phyloP scores from a whole-genome alignment of 495 filamentous ascomycete species.

The Neurospora cerealis region DNA sequence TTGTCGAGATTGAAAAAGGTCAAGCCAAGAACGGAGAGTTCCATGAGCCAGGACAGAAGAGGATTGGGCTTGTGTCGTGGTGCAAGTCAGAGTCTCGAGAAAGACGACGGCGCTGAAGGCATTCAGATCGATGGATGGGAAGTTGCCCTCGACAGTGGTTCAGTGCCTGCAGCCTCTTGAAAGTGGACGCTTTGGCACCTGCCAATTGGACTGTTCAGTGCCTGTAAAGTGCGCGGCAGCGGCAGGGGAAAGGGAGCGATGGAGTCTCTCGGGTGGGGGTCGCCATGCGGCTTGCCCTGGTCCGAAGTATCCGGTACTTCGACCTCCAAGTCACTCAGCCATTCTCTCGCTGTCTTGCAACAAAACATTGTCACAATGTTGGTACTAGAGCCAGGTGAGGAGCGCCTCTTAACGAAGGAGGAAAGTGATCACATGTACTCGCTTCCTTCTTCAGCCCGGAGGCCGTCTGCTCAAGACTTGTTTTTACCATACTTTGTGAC shows the following conservation, averaged over 20 bases:
- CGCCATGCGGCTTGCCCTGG: background rate
- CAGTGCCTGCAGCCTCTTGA: background rate
- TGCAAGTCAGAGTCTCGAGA: background rate
- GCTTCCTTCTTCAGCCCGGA: background rate
- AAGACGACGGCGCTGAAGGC: background rate
- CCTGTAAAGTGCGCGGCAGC: background rate
- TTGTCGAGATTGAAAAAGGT: background rate
- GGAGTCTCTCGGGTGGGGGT: background rate
- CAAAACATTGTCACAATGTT: background rate
- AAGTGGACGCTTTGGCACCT: background rate
- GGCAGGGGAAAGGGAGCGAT: background rate
- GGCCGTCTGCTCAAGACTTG: background rate
- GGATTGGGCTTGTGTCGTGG: background rate
- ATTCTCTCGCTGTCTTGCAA: background rate
- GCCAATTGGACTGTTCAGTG: background rate
- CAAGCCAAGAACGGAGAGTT: background rate
- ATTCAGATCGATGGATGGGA: background rate
- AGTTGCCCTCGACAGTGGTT: background rate
- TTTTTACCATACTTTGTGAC: background rate
- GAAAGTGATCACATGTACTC: background rate
- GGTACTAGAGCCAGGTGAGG: background rate
- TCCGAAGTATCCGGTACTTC: background rate
- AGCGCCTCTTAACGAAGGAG: background rate
- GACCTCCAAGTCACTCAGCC: background rate
- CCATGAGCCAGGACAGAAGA: background rate